These are phyloP conservation scores for Penicillium sp. DNA, from an alignment of 2,329 filamentous ascomycete genomes.

Conservation along the genomic window DNA sequence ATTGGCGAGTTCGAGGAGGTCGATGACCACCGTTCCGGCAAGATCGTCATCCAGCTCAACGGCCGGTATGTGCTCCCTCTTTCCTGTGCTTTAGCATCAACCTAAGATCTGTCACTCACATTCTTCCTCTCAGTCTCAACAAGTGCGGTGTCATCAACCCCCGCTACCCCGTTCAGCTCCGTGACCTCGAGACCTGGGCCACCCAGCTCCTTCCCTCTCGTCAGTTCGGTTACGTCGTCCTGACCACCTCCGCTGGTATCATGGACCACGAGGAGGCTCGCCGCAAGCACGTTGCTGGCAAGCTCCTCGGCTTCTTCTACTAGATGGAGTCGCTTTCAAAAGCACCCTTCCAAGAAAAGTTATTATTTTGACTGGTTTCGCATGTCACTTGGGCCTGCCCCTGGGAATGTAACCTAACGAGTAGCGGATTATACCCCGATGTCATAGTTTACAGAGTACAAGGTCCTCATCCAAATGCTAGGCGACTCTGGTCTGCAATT, in stretches of 20 bases:
- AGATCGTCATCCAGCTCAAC: conserved; percentile 99
- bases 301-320: conserved; percentile 99
- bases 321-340: conserved; percentile 46
- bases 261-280: conserved; percentile 99
- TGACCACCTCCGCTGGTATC: conserved; percentile 98
- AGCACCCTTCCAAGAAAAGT: conserved; percentile 24
- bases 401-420: conserved; percentile 23
- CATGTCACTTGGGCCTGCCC: conserved; percentile 19
- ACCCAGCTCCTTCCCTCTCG: conserved; percentile 97
- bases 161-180: conserved; percentile 97
- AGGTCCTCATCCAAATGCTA: conserved; percentile 18
- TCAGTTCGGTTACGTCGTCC: conserved; percentile 99
- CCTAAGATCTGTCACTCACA: conserved; percentile 11
- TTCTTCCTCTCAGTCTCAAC: conserved; percentile 59
- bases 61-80: conserved; percentile 57
- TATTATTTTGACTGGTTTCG: conserved; percentile 22
- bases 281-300: conserved; percentile 97
- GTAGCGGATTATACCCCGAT: conserved; percentile 19
- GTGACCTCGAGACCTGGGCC: conserved; percentile 99
- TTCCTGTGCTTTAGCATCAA: not conserved
- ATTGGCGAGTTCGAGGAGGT: conserved; percentile 99
- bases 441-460: conserved; percentile 21
- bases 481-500: conserved; percentile 17
- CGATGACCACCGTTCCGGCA: conserved; percentile 98
- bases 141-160: conserved; percentile 99